phyloP scores from a whole-genome alignment of 106 monocot genomes.

The Xerophyta viscosa region DNA sequence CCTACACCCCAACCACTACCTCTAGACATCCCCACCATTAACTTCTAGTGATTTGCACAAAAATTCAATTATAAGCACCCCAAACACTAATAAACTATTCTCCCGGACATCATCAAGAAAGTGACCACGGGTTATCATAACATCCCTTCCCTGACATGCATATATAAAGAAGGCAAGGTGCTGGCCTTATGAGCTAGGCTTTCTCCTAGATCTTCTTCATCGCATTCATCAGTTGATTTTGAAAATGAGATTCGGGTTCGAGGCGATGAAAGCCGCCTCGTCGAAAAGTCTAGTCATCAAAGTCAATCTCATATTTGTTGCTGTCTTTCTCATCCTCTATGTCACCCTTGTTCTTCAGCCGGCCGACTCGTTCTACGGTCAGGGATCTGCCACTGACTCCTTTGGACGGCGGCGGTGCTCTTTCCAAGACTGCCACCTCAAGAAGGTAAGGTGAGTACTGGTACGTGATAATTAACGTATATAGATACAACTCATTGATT shows the following conservation, averaged over 20 bases:
- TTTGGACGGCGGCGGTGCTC: constrained; percentile 28
- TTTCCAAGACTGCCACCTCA: constrained; percentile 25
- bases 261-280: constrained; percentile 31
- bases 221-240: too few species aligned
- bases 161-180: too few species aligned
- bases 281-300: constrained; percentile 49
- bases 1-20: too few species aligned
- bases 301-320: constrained; percentile 54
- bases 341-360: constrained; percentile 39
- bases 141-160: too few species aligned
- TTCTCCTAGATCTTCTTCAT: too few species aligned
- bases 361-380: constrained; percentile 11
- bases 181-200: too few species aligned
- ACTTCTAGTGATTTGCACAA: too few species aligned
- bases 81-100: too few species aligned
- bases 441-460: constrained; percentile 76
- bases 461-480: not conserved
- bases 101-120: too few species aligned
- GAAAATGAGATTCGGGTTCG: constrained; percentile 11
- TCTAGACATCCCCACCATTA: too few species aligned
- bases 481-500: not conserved
- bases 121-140: too few species aligned
- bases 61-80: too few species aligned
- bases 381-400: constrained; percentile 7
- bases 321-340: constrained; percentile 51